Percentiles rank a stretch among this genome's conserved stretches.
Conservation (phyloP, 2,329 filamentous ascomycete species). For the Cercospora zeae-maydis region DNA sequence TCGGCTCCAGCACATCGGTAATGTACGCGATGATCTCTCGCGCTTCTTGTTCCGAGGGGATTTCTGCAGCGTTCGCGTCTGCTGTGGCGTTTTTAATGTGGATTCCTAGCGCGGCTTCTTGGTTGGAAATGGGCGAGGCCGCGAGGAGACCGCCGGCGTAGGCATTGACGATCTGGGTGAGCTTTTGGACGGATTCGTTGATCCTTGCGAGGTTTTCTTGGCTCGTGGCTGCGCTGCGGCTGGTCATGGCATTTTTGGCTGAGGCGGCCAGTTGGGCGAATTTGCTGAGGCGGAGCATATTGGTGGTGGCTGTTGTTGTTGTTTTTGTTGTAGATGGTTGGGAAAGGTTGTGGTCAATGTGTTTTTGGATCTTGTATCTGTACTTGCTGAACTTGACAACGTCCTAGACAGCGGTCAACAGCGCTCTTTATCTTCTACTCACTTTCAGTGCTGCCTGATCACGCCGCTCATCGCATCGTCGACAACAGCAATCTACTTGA, state of each 20-base stretch:
- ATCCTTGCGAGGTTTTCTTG: conserved; percentile 24
- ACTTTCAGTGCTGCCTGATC: conserved; percentile 4
- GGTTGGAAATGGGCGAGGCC: conserved; percentile 23
- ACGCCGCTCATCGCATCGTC: neutral
- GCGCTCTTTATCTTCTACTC: conserved; percentile 1
- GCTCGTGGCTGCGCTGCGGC: conserved; percentile 18
- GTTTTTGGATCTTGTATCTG: neutral
- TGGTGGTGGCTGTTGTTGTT: neutral
- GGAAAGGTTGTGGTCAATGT: neutral
- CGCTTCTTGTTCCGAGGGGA: conserved; percentile 19
- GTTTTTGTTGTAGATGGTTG: neutral
- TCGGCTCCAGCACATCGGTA: conserved; percentile 20
- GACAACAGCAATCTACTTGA: neutral
- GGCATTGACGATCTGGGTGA: conserved; percentile 14
- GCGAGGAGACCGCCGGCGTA: conserved; percentile 26
- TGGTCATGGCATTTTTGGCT: conserved; percentile 23
- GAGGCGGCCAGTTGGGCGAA: conserved; percentile 22
- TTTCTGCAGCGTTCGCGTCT: conserved; percentile 22
- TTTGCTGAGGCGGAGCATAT: conserved; percentile 25
- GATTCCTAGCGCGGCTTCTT: conserved; percentile 22
- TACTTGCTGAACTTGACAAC: neutral
- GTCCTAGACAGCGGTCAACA: neutral
- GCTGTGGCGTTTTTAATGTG: conserved; percentile 25
- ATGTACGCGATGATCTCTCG: conserved; percentile 20
- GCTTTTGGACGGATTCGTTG: conserved; percentile 22